A percentile compares a stretch with the other conserved stretches of the same genome.
phyloP scores from a whole-genome alignment of 495 filamentous ascomycete species.

The Cercophora samala region DNA sequence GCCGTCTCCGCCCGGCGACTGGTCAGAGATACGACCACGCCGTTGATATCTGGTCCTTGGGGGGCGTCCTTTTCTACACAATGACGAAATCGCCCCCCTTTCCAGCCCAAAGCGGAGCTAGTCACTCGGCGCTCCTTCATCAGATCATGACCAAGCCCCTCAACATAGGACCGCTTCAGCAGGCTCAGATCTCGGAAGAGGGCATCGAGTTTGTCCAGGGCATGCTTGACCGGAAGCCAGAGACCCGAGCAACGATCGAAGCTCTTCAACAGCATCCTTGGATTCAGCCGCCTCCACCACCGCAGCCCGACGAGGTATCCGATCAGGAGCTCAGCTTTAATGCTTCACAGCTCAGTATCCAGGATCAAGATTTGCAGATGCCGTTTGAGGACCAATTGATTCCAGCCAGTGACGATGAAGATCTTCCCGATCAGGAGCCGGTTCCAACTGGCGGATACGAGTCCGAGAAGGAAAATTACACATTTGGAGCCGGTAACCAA shows the following conservation, averaged over 20 bases:
- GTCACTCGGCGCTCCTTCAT: constrained; percentile 64
- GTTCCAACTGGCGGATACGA: constrained; percentile 34
- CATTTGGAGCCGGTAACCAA: constrained; percentile 36
- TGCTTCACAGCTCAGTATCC: constrained; percentile 67
- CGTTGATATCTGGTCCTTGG: constrained; percentile 93
- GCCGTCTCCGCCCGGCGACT: constrained; percentile 32
- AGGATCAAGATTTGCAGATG: constrained; percentile 34
- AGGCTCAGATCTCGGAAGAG: constrained; percentile 54
- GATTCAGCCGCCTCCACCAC: constrained; percentile 41
- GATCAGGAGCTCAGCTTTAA: constrained; percentile 50
- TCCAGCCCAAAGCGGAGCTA: constrained; percentile 56
- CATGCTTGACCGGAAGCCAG: constrained; percentile 74
- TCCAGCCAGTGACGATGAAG: constrained; percentile 32
- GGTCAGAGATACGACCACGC: constrained; percentile 73
- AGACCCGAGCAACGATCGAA: constrained; percentile 60
- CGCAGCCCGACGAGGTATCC: constrained; percentile 43
- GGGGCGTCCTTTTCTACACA: constrained; percentile 81
- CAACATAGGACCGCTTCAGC: constrained; percentile 56
- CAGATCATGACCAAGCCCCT: constrained; percentile 73
- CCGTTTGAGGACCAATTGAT: constrained; percentile 13
- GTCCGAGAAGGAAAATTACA: constrained; percentile 44
- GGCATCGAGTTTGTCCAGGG: constrained; percentile 68
- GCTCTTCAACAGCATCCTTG: constrained; percentile 65
- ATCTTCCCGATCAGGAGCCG: constrained; percentile 42
- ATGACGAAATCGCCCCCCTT: constrained; percentile 75